A percentile compares a stretch with the other conserved stretches of the same genome.
These are phyloP conservation scores for Cochlearia excelsa DNA, from an alignment of 345 rosid species.

Conservation along the genomic window DNA sequence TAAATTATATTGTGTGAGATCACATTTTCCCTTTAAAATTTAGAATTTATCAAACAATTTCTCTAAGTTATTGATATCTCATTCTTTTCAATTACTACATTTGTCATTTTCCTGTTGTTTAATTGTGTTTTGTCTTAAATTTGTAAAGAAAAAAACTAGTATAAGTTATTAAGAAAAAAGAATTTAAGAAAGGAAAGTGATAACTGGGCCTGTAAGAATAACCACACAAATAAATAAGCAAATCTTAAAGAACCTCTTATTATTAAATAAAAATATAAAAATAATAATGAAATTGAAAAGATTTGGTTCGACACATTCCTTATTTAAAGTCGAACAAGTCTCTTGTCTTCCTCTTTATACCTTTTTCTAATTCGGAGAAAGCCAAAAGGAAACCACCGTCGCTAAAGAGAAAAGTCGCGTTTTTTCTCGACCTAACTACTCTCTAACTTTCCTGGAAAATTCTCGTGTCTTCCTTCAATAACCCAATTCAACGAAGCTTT, in stretches of 20 bases:
- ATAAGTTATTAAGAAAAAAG: neutral
- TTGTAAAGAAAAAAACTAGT: no score
- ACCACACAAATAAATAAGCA: conserved; percentile 3
- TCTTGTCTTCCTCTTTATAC: neutral
- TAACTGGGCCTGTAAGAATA: conserved; percentile 22
- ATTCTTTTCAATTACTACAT: no score
- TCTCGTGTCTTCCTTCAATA: conserved; percentile 16
- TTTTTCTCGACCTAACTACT: conserved; percentile 21
- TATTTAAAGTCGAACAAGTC: conserved; percentile 32
- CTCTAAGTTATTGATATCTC: no score
- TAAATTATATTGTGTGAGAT: no score
- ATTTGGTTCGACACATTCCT: conserved; percentile 28
- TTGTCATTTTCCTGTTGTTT: no score
- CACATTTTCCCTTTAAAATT: no score
- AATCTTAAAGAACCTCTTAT: neutral
- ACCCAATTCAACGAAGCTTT: neutral
- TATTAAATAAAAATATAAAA: neutral
- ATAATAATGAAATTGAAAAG: neutral
- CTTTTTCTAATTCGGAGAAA: conserved; percentile 33
- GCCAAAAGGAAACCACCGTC: conserved; percentile 27
- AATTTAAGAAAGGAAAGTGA: conserved; percentile 48
- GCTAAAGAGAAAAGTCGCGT: conserved; percentile 32
- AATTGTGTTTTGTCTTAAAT: no score
- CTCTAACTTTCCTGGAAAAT: conserved; percentile 34
- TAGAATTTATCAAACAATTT: no score